These are phyloP conservation scores for Penicillium cataractarum DNA, from an alignment of 495 filamentous ascomycete species.

Conservation along the genomic window DNA sequence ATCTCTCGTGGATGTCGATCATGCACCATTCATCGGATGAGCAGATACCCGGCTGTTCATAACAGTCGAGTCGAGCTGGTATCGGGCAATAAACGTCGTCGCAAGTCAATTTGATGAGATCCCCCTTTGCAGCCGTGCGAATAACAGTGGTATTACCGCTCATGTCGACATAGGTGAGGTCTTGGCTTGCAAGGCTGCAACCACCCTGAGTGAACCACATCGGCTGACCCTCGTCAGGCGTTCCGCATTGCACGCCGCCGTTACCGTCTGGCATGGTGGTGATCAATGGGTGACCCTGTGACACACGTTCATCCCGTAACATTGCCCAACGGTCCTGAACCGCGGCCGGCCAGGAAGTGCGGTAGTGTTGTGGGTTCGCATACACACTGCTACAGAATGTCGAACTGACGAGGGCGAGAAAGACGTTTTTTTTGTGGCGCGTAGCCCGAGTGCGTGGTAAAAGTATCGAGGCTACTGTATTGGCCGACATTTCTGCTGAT, in stretches of 20 bases:
- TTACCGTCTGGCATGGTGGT: background rate
- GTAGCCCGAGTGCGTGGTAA: slow-evolving; percentile 1
- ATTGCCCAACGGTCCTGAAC: slow-evolving; percentile 2
- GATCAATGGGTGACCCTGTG: background rate
- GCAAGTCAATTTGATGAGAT: slow-evolving; percentile 3
- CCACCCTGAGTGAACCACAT: slow-evolving; percentile 3
- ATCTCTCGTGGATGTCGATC: slow-evolving; percentile 4
- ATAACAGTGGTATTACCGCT: slow-evolving; percentile 5
- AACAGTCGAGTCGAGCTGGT: slow-evolving; percentile 2
- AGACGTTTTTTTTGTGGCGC: background rate
- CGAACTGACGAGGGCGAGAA: slow-evolving; percentile 2
- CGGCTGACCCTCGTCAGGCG: background rate
- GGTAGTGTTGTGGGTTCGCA: slow-evolving; percentile 4
- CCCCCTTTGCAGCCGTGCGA: slow-evolving; percentile 1
- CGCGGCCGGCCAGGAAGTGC: slow-evolving; percentile 2
- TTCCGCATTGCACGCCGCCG: slow-evolving; percentile 1
- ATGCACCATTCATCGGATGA: slow-evolving; percentile 2
- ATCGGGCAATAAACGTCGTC: slow-evolving; percentile 3
- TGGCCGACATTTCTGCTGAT: background rate
- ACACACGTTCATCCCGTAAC: slow-evolving; percentile 1
- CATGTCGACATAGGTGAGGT: slow-evolving; percentile 2
- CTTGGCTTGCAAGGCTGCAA: slow-evolving; percentile 1
- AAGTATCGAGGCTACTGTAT: slow-evolving; percentile 1
- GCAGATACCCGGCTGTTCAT: slow-evolving; percentile 3
- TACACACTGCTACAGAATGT: slow-evolving; percentile 3